Evolutionary conservation across 108 stramenopile species (phyloP).

Genomic region (Pseudonitzschia pungens): DNA sequence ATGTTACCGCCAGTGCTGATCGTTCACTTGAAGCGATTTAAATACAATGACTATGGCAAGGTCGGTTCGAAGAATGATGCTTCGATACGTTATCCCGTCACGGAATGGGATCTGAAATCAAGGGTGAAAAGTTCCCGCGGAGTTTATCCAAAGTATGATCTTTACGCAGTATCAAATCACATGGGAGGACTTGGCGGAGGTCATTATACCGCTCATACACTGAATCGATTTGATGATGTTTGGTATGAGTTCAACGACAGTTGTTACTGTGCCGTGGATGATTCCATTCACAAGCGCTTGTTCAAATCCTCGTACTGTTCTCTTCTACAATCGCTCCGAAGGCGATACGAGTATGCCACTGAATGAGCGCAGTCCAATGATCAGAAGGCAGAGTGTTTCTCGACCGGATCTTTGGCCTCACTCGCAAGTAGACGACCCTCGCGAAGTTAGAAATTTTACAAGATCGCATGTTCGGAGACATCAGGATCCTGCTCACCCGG

Average conservation of each 20-base stretch:
- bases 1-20: slow-evolving; percentile 90
- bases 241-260: slow-evolving; percentile 88
- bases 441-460: slow-evolving; percentile 38
- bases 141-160: slow-evolving; percentile 80
- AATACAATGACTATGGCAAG: slow-evolving; percentile 55
- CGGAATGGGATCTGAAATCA: slow-evolving; percentile 62
- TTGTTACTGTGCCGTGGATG: slow-evolving; percentile 36
- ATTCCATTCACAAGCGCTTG: slow-evolving; percentile 33
- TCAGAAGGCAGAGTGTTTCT: slow-evolving; percentile 68
- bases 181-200: slow-evolving; percentile 87
- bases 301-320: slow-evolving; percentile 56
- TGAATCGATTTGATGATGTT: slow-evolving; percentile 76
- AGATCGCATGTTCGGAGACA: slow-evolving; percentile 16
- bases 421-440: slow-evolving; percentile 59
- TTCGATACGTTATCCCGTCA: slow-evolving; percentile 53
- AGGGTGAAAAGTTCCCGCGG: slow-evolving; percentile 42
- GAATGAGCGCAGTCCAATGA: slow-evolving; percentile 49
- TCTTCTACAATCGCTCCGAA: slow-evolving; percentile 80
- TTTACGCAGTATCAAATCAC: slow-evolving; percentile 94
- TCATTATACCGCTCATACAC: slow-evolving; percentile 91
- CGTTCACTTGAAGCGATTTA: slow-evolving; percentile 94
- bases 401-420: slow-evolving; percentile 86
- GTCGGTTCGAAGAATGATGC: slow-evolving; percentile 71
- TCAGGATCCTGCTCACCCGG: background rate
- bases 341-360: slow-evolving; percentile 35